Evolutionary conservation across 2,329 filamentous ascomycete species (phyloP).

Genomic region (Neonectria punicea): DNA sequence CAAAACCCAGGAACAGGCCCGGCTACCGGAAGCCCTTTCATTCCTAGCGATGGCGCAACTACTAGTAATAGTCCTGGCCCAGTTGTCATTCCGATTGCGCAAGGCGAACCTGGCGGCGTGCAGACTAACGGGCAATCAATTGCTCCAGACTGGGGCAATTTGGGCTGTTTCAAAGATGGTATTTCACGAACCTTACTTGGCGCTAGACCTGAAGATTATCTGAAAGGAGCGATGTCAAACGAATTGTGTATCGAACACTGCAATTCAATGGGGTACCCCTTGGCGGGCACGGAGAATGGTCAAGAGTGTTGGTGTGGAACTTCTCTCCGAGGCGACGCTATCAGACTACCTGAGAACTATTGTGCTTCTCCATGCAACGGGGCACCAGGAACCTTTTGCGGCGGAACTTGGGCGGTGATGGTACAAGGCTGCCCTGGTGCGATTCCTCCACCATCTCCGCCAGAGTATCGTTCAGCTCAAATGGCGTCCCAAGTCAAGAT

Average conservation of each 20-base stretch:
- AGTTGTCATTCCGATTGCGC: not conserved
- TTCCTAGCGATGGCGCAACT: not conserved
- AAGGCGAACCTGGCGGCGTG: not conserved
- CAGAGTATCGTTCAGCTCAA: not conserved
- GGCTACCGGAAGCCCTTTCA: not conserved
- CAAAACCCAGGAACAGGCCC: not conserved
- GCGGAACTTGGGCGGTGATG: constrained; percentile 42
- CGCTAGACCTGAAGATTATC: constrained; percentile 38
- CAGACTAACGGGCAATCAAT: not conserved
- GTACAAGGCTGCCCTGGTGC: constrained; percentile 28
- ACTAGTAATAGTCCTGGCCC: not conserved
- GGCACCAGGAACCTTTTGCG: constrained; percentile 30
- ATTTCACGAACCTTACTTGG: constrained; percentile 36
- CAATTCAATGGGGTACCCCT: constrained; percentile 49
- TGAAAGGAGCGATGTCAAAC: constrained; percentile 57
- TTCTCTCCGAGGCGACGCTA: constrained; percentile 36
- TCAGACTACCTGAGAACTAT: constrained; percentile 38
- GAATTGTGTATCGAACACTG: constrained; percentile 61
- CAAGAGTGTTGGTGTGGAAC: constrained; percentile 63
- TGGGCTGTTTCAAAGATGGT: constrained; percentile 48
- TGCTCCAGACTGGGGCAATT: constrained; percentile 39
- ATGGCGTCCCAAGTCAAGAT: not conserved
- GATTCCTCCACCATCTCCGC: not conserved
- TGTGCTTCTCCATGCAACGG: constrained; percentile 39
- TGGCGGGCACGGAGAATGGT: constrained; percentile 62